Conservation (phyloP, 2,329 filamentous ascomycete genomes). For the Clathrospora elynae region DNA sequence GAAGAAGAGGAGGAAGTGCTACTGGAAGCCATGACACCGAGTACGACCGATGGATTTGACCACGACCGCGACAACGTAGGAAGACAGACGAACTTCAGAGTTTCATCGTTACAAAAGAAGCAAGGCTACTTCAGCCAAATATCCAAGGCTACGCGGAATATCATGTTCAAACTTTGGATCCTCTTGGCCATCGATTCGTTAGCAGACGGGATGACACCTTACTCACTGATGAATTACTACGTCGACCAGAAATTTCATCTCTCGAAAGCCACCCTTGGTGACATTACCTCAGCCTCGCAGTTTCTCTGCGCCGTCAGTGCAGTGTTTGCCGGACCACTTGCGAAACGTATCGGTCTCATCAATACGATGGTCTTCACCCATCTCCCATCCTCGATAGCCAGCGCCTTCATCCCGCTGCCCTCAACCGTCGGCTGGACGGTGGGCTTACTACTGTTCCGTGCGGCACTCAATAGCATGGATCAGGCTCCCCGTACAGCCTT, state of each 20-base stretch:
- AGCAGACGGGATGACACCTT: constrained; percentile 64
- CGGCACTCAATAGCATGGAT: constrained; percentile 71
- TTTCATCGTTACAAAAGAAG: constrained; percentile 32
- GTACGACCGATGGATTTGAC: constrained; percentile 39
- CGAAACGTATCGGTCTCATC: constrained; percentile 64
- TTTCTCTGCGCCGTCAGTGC: constrained; percentile 61
- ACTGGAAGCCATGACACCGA: constrained; percentile 41
- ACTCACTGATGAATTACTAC: constrained; percentile 47
- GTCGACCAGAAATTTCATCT: constrained; percentile 44
- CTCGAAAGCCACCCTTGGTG: constrained; percentile 61
- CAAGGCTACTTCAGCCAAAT: constrained; percentile 56
- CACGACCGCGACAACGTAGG: constrained; percentile 24
- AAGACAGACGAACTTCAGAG: constrained; percentile 22
- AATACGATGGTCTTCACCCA: constrained; percentile 60
- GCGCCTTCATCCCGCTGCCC: constrained; percentile 62
- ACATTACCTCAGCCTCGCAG: constrained; percentile 57
- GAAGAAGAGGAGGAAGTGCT: constrained; percentile 44
- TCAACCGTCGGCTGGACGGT: constrained; percentile 58
- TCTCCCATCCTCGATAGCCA: constrained; percentile 64
- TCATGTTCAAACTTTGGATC: constrained; percentile 69
- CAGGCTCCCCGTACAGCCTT: constrained; percentile 70
- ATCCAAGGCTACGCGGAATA: constrained; percentile 60
- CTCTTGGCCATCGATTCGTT: constrained; percentile 68
- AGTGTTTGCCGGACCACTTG: constrained; percentile 63
- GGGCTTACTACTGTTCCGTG: constrained; percentile 62